Base-by-base conservation (phyloP, 768 basidiomycete genomes). In the Amanita inopinata region DNA sequence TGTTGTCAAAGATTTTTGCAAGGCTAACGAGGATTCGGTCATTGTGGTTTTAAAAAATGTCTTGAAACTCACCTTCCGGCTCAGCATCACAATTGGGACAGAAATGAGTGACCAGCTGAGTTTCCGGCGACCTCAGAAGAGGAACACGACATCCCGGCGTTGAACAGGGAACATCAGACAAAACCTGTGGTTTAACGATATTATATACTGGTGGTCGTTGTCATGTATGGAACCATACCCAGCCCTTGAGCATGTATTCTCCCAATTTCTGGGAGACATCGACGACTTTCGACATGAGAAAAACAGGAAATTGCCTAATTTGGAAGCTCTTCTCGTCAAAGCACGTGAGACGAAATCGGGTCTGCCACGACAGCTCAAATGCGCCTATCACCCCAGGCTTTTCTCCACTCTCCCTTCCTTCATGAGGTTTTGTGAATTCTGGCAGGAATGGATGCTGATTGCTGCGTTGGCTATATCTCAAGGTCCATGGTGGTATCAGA, bases 171-270 rank as follows among this genome's bases (percentile, higher is more conserved):
- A 61, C 61, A 54, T 43, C 41, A 12, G 41, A 34, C 20, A 43
- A 33, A 20, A 43, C 41, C 40, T 39, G 14, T 17, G 33, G 19
- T 3, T 19, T 22, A 5, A 22, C 3, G 24, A 4, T 19, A 14
- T 30, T 11, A 30, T 34, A 34, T 31, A 4, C 11, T 7, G 22
- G 19, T 5, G 18, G 25, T 5, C 32, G 17, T 8, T 18, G 3
- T 17, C 3, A 15, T 6, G n/a, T n/a, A n/a, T n/a, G n/a, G 2
- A 17, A 9, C 54, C 66, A 46, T 46, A 83, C 84, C 83, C 83
- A 86, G 51, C 85, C 85, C 58, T 74, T 78, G 49, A 86, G 63
- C 76, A 89, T 77, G 47, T 74, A 80, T 49, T 80, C 73, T 3
- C 82, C 82, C 11, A 88, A 68, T 28, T 62, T 70, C 46, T 61